Evolutionary conservation across 768 basidiomycete genomes (phyloP).

Genomic region (Calocybe gangraenosa): DNA sequence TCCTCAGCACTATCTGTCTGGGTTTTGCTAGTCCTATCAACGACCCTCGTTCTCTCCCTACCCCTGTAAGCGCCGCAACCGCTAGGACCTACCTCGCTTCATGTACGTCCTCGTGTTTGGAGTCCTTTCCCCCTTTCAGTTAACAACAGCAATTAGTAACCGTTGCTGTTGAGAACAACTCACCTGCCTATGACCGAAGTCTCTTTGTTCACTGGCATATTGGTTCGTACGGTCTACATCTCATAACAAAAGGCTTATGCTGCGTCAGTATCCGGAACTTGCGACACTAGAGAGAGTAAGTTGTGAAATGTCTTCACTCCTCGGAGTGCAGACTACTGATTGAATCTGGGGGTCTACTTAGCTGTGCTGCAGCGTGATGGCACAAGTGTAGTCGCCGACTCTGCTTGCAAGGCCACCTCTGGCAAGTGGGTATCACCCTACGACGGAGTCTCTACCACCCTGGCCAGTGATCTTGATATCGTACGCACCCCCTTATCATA

Average conservation of each 20-base stretch:
- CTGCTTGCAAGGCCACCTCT: slow-evolving; percentile 39
- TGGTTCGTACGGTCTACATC: slow-evolving; percentile 26
- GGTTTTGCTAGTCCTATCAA: slow-evolving; percentile 14
- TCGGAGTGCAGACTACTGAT: neutral
- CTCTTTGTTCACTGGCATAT: slow-evolving; percentile 47
- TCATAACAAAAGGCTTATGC: neutral
- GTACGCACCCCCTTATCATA: slow-evolving; percentile 23
- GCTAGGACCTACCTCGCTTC: slow-evolving; percentile 30
- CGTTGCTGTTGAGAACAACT: slow-evolving; percentile 28
- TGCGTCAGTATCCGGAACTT: slow-evolving; percentile 40
- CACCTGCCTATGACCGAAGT: slow-evolving; percentile 30
- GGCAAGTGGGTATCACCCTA: slow-evolving; percentile 47
- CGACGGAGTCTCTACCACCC: slow-evolving; percentile 39
- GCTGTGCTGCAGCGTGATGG: slow-evolving; percentile 44
- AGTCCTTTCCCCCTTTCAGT: neutral
- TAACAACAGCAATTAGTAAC: slow-evolving; percentile 19
- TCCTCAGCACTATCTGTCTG: slow-evolving; percentile 13
- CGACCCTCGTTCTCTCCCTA: slow-evolving; percentile 24
- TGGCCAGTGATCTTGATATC: slow-evolving; percentile 48
- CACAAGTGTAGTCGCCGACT: slow-evolving; percentile 36
- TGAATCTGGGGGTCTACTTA: slow-evolving; percentile 15
- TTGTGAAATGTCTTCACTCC: too few species aligned
- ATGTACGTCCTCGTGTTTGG: slow-evolving; percentile 17
- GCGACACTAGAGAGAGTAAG: slow-evolving; percentile 51
- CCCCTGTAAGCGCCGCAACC: slow-evolving; percentile 27